phyloP scores from a whole-genome alignment of 768 basidiomycete genomes.

The Mycena venus region DNA sequence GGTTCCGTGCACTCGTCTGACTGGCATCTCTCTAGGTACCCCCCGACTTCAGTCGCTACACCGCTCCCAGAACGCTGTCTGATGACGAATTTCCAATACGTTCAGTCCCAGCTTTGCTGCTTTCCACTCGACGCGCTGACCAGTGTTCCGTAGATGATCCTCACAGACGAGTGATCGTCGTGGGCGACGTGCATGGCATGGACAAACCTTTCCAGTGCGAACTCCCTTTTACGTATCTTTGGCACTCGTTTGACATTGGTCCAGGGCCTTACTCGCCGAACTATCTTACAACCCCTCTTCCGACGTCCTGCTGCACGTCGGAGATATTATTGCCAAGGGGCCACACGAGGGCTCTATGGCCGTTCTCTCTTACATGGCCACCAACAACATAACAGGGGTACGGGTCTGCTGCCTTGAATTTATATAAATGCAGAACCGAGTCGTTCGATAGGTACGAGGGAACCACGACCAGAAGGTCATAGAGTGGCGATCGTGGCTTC shows the following conservation, averaged over 20 bases:
- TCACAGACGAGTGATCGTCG: conserved; percentile 72
- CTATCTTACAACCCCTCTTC: conserved; percentile 68
- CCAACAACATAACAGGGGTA: conserved; percentile 79
- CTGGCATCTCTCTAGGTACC: conserved; percentile 53
- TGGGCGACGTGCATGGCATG: conserved; percentile 95
- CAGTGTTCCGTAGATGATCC: conserved; percentile 57
- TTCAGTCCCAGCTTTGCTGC: conserved; percentile 40
- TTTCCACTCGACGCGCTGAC: background rate
- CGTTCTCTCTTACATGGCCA: conserved; percentile 74
- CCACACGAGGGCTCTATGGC: conserved; percentile 69
- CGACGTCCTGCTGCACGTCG: conserved; percentile 85
- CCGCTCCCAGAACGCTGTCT: conserved; percentile 56
- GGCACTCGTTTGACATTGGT: background rate
- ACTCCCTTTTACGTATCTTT: background rate
- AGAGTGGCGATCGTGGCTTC: conserved; percentile 90
- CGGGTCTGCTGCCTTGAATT: background rate
- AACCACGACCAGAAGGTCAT: conserved; percentile 95
- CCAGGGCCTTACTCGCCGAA: conserved; percentile 72
- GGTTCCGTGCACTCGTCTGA: background rate
- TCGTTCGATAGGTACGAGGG: conserved; percentile 62
- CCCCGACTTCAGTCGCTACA: conserved; percentile 69
- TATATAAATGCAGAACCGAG: background rate
- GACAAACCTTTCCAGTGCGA: conserved; percentile 73
- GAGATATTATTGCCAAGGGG: conserved; percentile 86
- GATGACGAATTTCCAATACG: conserved; percentile 67